These are phyloP conservation scores for Fusarium anguioides DNA, from an alignment of 2,329 filamentous ascomycete genomes.

Conservation along the genomic window DNA sequence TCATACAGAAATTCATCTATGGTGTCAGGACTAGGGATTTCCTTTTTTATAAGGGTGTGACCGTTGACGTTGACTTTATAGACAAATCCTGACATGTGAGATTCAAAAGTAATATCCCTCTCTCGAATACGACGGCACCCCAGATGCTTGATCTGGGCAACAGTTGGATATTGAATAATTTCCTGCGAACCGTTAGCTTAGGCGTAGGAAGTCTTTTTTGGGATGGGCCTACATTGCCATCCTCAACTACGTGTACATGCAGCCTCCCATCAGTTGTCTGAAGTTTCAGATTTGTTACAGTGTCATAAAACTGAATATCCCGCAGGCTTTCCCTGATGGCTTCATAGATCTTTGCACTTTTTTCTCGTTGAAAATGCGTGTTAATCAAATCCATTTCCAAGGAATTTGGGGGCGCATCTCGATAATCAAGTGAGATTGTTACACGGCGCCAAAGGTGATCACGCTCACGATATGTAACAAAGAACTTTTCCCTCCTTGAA, in stretches of 20 bases:
- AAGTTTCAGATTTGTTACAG: constrained; percentile 94
- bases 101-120: constrained; percentile 82
- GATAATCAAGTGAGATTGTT: constrained; percentile 94
- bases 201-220: not conserved
- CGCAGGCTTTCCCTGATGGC: constrained; percentile 89
- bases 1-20: constrained; percentile 98
- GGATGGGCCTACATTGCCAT: constrained; percentile 73
- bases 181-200: constrained; percentile 63
- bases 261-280: constrained; percentile 88
- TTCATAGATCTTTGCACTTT: constrained; percentile 92
- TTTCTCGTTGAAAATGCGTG: constrained; percentile 87
- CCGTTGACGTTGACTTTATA: constrained; percentile 85
- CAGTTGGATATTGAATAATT: constrained; percentile 85
- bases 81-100: constrained; percentile 95
- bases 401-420: constrained; percentile 80
- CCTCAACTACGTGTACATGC: constrained; percentile 98
- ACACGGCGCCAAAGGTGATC: constrained; percentile 85
- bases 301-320: constrained; percentile 97
- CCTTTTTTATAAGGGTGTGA: constrained; percentile 88
- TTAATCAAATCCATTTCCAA: constrained; percentile 84
- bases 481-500: constrained; percentile 95
- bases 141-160: constrained; percentile 80
- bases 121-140: constrained; percentile 74
- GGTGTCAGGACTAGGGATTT: constrained; percentile 94
- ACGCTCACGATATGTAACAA: constrained; percentile 89